Evolutionary conservation across 78 protist genomes (phyloP), one percentile per base, ranked within the genome.

Genomic region (Dictyostelium capitatum): DNA sequence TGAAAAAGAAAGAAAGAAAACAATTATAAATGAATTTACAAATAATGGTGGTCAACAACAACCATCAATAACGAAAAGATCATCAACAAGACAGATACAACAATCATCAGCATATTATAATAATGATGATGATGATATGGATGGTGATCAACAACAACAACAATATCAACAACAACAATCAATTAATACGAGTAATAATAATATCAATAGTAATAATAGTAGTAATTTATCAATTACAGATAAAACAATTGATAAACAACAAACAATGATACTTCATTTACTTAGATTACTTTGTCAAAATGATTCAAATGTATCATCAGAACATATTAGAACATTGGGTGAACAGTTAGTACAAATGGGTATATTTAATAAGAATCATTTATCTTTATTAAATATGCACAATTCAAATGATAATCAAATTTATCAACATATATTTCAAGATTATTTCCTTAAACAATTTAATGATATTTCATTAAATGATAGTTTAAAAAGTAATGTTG

Each of bases 1-100:
- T 25, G 92, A 85, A 62, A 85, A 75, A 72, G 92, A 85, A 37
- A 85, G 80, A 72, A 85, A 85, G 83, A 73, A 72, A 20, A 32
- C 28, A n/a, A 59, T 85, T 23, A 62, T 85, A 17, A 51, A 56
- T 30, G 75, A 85, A 62, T 85, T 41, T 47, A 83, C 91, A n/a
- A 43, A n/a, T 30, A 65, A 75, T 48, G 50, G 37, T 9, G n/a
- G n/a, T n/a, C 79, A 41, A 46, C 48, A 67, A 7, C 50, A 69
- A 14, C 72, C 12, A 70, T 41, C 50, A 28, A 70, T 70, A 70
- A 30, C 78, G 32, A 70, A 37, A 37, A 37, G 43, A n/a, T n/a
- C n/a, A n/a, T 25, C 70, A 62, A 23, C 70, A 62, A 73, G 37
- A 73, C 17, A 46, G 20, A 73, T 32, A 6, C 43, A 67, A 25